phyloP scores from a whole-genome alignment of 306 rosid genomes.

The Prinsepia uniflora region DNA sequence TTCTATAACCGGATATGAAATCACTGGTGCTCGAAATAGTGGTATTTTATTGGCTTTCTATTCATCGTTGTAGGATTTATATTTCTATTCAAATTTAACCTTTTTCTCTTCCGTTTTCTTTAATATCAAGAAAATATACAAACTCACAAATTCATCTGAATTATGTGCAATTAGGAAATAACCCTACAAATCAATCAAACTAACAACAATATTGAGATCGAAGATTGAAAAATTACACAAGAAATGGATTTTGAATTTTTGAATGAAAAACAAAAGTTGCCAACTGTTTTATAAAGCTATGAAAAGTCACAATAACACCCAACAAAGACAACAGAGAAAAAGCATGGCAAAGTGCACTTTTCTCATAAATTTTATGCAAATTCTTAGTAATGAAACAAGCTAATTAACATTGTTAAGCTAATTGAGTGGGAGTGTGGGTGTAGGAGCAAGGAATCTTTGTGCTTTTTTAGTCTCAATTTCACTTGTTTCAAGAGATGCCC shows the following conservation, averaged over 20 bases:
- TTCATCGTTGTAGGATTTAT: too few species aligned
- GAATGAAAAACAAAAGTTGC: conserved; percentile 16
- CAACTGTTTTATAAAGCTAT: conserved; percentile 10
- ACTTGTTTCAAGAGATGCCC: conserved; percentile 39
- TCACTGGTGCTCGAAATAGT: too few species aligned
- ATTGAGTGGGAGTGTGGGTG: conserved; percentile 24
- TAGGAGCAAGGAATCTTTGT: conserved; percentile 44
- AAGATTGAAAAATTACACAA: conserved; percentile 10
- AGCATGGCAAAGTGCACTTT: conserved; percentile 39
- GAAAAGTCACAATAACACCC: conserved; percentile 19
- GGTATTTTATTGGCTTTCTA: too few species aligned
- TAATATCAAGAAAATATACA: background rate
- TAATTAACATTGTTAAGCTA: background rate
- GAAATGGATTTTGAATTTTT: conserved; percentile 27
- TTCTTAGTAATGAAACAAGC: conserved; percentile 16
- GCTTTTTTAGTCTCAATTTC: conserved; percentile 34
- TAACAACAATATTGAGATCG: background rate
- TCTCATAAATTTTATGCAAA: conserved; percentile 31
- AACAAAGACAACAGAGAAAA: conserved; percentile 19
- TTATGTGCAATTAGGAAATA: too few species aligned
- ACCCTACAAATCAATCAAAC: background rate
- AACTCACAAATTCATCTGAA: too few species aligned
- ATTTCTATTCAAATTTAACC: too few species aligned
- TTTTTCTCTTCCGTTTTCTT: too few species aligned
- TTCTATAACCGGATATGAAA: too few species aligned